These are phyloP conservation scores for Crotalaria pallida DNA, from an alignment of 306 rosid species.

Conservation along the genomic window DNA sequence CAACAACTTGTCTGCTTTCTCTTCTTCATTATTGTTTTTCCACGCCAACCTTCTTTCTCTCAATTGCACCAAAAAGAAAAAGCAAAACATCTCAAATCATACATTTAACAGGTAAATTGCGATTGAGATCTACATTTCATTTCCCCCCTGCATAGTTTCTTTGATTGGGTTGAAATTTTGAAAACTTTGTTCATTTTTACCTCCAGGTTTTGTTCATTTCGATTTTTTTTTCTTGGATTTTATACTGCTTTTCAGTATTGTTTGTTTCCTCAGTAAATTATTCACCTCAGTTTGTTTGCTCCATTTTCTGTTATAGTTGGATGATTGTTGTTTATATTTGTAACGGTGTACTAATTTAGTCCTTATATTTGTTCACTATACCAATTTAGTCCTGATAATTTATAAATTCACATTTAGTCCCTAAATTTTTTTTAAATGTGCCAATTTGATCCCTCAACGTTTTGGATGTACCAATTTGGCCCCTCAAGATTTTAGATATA, in stretches of 20 bases:
- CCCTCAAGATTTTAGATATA: too few species aligned
- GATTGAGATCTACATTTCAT: not conserved
- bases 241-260: not conserved
- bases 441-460: too few species aligned
- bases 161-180: not conserved
- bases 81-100: not conserved
- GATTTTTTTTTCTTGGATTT: not conserved
- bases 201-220: not conserved
- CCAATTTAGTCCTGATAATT: too few species aligned
- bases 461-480: too few species aligned
- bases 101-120: not conserved
- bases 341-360: too few species aligned
- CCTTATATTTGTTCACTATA: too few species aligned
- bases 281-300: not conserved
- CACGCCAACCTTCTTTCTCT: not conserved
- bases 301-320: not conserved
- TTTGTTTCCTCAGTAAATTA: not conserved
- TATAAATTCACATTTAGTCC: too few species aligned
- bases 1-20: slow-evolving; percentile 13
- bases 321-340: not conserved
- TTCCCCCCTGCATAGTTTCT: not conserved
- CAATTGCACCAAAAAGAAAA: not conserved
- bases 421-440: too few species aligned
- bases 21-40: not conserved
- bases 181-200: not conserved